phyloP scores from a whole-genome alignment of 1,139 yeast species.

The Hyphopichia fennica region DNA sequence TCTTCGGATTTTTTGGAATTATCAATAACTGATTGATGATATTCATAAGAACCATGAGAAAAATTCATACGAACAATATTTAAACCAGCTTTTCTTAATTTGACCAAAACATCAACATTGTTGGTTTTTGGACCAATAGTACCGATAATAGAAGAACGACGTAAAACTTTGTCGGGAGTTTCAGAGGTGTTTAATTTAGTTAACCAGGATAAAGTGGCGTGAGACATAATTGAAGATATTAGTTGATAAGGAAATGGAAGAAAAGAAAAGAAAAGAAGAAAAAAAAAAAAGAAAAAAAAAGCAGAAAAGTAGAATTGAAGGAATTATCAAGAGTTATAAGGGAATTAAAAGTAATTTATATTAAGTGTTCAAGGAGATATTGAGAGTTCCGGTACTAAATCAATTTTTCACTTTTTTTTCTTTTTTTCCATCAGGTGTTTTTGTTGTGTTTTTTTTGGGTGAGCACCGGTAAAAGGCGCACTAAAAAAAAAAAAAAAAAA shows the following conservation, averaged over 20 bases:
- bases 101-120: constrained; percentile 78
- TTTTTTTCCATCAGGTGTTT: background rate
- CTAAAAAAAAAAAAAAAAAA: no score
- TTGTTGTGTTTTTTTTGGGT: no score
- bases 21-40: constrained; percentile 95
- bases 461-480: background rate
- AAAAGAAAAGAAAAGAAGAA: background rate
- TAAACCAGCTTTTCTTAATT: constrained; percentile 93
- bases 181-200: constrained; percentile 72
- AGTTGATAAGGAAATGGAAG: background rate
- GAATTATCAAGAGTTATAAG: no score
- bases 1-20: constrained; percentile 93
- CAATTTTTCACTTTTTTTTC: background rate
- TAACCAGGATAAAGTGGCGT: constrained; percentile 64
- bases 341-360: no score
- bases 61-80: constrained; percentile 99
- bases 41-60: constrained; percentile 95
- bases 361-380: no score
- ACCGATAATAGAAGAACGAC: constrained; percentile 97
- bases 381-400: background rate
- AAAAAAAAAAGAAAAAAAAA: no score
- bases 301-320: no score
- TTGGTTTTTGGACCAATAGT: constrained; percentile 98
- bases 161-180: constrained; percentile 80
- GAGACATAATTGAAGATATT: constrained; percentile 20